phyloP scores from a whole-genome alignment of 2,329 filamentous ascomycete species.

The Pyrenophora seminiperda region DNA sequence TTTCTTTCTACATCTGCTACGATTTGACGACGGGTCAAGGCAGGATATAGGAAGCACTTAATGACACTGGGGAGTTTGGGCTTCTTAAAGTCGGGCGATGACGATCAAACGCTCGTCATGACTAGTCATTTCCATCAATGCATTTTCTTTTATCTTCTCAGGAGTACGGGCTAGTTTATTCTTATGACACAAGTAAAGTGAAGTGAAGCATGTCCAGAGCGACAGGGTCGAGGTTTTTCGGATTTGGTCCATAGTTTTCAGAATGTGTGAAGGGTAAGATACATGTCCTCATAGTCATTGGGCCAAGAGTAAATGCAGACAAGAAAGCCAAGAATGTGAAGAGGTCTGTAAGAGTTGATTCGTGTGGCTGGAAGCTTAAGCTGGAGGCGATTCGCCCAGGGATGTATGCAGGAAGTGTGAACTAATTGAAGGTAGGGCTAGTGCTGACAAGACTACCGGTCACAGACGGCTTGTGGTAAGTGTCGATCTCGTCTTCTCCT shows the following conservation, averaged over 20 bases:
- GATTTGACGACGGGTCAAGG: slow-evolving; percentile 14
- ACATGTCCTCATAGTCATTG: too few species aligned
- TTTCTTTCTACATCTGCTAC: slow-evolving; percentile 9
- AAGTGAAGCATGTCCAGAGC: neutral
- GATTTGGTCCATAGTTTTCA: neutral
- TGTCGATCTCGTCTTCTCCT: neutral
- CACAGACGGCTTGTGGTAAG: neutral
- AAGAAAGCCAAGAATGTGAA: neutral
- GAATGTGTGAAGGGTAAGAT: neutral
- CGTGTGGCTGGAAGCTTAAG: neutral
- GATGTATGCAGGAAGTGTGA: neutral
- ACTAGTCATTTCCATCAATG: slow-evolving; percentile 14
- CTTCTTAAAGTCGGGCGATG: slow-evolving; percentile 15
- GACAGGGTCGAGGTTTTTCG: neutral
- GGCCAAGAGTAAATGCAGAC: too few species aligned
- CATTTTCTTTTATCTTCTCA: slow-evolving; percentile 5
- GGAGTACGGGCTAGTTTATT: neutral
- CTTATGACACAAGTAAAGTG: neutral
- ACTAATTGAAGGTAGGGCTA: neutral
- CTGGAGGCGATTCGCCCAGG: neutral
- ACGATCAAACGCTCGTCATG: slow-evolving; percentile 11
- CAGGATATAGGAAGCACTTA: slow-evolving; percentile 12
- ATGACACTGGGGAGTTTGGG: slow-evolving; percentile 15
- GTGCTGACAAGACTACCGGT: slow-evolving; percentile 8
- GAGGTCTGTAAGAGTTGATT: neutral